phyloP scores from a whole-genome alignment of 2,329 filamentous ascomycete genomes.

The Sodiomyces alkalinus region DNA sequence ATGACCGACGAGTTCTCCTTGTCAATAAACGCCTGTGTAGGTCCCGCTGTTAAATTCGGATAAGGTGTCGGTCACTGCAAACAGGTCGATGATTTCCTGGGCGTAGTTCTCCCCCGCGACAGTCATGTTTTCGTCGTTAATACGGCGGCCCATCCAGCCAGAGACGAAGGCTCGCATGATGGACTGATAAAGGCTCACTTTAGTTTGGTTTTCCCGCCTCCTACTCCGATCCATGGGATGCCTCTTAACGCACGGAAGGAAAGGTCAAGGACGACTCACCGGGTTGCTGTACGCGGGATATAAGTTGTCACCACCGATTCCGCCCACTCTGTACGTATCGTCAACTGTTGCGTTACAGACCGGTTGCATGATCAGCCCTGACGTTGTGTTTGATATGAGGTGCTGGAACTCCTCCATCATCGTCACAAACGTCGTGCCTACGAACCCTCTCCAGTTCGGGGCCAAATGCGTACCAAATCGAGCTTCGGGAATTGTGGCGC shows the following conservation, averaged over 20 bases:
- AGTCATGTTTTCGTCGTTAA: constrained; percentile 44
- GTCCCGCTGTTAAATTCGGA: constrained; percentile 49
- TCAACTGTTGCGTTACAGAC: constrained; percentile 40
- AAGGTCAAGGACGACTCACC: constrained; percentile 11
- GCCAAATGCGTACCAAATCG: constrained; percentile 43
- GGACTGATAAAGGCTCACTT: constrained; percentile 11
- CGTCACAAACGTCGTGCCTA: constrained; percentile 42
- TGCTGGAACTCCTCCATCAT: constrained; percentile 41
- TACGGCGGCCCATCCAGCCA: constrained; percentile 39
- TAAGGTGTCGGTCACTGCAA: constrained; percentile 37
- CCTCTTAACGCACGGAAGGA: too few relatives aligned
- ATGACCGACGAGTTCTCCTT: constrained; percentile 24
- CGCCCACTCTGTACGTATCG: constrained; percentile 45
- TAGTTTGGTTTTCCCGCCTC: too few relatives aligned
- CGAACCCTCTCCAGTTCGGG: constrained; percentile 50
- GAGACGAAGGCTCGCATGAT: constrained; percentile 49
- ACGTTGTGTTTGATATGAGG: constrained; percentile 21
- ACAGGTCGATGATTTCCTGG: constrained; percentile 38
- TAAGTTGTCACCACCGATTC: constrained; percentile 44
- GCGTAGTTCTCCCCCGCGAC: constrained; percentile 39
- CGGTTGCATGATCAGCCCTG: constrained; percentile 32
- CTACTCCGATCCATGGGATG: too few relatives aligned
- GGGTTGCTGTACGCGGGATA: constrained; percentile 48
- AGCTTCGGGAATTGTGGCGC: constrained; percentile 39
- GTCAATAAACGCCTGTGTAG: constrained; percentile 45